Conservation (phyloP, 2,329 filamentous ascomycete genomes). For the Cyanodermella asteris region DNA sequence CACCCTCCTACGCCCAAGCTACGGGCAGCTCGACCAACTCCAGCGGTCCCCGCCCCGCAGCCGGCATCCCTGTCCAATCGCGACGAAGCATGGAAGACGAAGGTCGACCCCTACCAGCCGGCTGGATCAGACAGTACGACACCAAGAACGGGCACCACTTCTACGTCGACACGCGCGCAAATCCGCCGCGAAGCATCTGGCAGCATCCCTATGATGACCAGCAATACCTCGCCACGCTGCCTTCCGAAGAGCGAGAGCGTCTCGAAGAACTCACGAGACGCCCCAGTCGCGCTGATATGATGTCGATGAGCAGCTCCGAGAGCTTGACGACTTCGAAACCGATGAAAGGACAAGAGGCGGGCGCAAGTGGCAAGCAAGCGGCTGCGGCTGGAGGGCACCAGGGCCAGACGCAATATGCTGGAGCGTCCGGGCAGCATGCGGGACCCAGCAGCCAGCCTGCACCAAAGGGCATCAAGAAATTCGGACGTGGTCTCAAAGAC, state of each 20-base stretch:
- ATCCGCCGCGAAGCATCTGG: constrained; percentile 37
- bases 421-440: constrained; percentile 4
- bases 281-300: constrained; percentile 18
- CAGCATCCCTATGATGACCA: constrained; percentile 39
- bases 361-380: no score
- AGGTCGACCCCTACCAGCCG: constrained; percentile 28
- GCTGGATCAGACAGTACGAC: constrained; percentile 38
- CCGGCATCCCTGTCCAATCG: constrained; percentile 29
- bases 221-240: constrained; percentile 26
- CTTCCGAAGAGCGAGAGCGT: constrained; percentile 26
- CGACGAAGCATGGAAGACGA: constrained; percentile 43
- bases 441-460: no score
- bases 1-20: no score
- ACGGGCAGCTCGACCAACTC: no score
- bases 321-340: no score
- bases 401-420: no score
- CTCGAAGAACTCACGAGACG: constrained; percentile 18
- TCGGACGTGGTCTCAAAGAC: constrained; percentile 37
- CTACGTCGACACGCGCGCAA: constrained; percentile 35
- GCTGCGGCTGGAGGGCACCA: no score
- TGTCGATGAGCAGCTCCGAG: constrained; percentile 20
- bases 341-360: no score
- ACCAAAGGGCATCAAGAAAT: constrained; percentile 17
- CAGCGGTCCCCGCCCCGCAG: no score
- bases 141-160: constrained; percentile 33